Evolutionary conservation across 2,329 filamentous ascomycete species (phyloP).

Genomic region (Pseudogymnoascus sp.): DNA sequence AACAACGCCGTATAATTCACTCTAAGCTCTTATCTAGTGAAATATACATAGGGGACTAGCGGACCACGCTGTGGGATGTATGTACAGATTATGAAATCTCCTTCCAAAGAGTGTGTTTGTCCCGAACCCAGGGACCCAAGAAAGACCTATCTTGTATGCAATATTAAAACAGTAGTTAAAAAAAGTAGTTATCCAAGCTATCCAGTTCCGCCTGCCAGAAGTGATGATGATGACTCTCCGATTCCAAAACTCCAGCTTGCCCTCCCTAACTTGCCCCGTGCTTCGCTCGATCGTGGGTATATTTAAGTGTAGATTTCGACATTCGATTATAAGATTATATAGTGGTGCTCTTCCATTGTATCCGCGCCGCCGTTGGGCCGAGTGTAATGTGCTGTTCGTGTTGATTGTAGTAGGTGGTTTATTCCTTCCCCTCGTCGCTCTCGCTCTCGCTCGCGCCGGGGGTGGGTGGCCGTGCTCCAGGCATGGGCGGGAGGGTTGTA

Average conservation of each 20-base stretch:
- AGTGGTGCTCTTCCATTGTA: background rate
- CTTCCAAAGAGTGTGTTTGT: slow-evolving; percentile 1
- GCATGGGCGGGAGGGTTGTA: slow-evolving; percentile 15
- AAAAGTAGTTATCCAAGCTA: background rate
- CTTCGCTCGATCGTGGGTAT: slow-evolving; percentile 5
- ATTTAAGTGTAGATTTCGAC: slow-evolving; percentile 6
- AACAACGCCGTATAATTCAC: background rate
- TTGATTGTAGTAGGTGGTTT: background rate
- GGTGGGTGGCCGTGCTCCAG: slow-evolving; percentile 26
- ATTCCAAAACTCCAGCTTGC: background rate
- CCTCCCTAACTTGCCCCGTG: background rate
- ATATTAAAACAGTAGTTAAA: background rate
- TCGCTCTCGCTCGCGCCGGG: slow-evolving; percentile 29
- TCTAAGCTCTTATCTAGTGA: background rate
- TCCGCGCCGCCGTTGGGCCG: background rate
- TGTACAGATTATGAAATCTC: background rate
- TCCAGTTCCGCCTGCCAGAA: slow-evolving; percentile 2
- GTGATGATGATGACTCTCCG: background rate
- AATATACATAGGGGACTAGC: background rate
- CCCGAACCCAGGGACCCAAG: background rate
- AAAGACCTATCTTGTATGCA: background rate
- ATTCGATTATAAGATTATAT: slow-evolving; percentile 7
- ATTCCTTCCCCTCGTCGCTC: slow-evolving; percentile 2
- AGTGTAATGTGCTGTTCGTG: background rate
- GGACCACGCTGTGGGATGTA: background rate